A percentile compares a stretch with the other conserved stretches of the same genome.
Conservation (phyloP, 139 green algal species). For the Picochlorum costavermella region DNA sequence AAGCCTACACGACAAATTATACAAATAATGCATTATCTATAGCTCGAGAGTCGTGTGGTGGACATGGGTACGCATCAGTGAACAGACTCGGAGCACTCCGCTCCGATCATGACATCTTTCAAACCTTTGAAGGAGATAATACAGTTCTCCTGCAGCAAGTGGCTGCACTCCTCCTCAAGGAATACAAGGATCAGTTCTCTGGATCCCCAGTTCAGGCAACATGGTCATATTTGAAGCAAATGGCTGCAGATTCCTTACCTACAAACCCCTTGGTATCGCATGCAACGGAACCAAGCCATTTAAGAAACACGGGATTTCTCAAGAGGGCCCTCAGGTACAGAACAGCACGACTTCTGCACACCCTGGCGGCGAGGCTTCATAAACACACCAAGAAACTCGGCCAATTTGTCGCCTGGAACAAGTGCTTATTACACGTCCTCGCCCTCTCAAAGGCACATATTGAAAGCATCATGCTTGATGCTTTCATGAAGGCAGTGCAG, state of each 20-base stretch:
- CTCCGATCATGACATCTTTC: conserved; percentile 78
- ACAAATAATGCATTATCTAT: conserved; percentile 48
- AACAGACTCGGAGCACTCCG: conserved; percentile 72
- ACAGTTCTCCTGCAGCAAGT: conserved; percentile 83
- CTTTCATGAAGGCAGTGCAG: conserved; percentile 44
- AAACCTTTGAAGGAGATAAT: conserved; percentile 78
- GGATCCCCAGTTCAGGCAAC: conserved; percentile 56
- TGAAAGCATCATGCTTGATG: conserved; percentile 39
- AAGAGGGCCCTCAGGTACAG: conserved; percentile 46
- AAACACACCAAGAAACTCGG: conserved; percentile 50
- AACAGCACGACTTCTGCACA: conserved; percentile 68
- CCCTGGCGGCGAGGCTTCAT: conserved; percentile 56
- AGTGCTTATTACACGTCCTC: conserved; percentile 68
- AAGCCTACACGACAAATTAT: conserved; percentile 50
- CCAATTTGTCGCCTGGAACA: conserved; percentile 73
- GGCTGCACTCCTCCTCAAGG: conserved; percentile 67
- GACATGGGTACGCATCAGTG: conserved; percentile 47
- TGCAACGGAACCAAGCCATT: conserved; percentile 54
- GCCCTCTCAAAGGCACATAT: conserved; percentile 30
- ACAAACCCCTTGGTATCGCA: conserved; percentile 73
- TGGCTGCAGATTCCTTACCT: conserved; percentile 44
- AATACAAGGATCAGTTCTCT: conserved; percentile 60
- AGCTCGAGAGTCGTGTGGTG: conserved; percentile 67
- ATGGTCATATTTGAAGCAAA: conserved; percentile 45
- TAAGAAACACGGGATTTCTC: conserved; percentile 68